Evolutionary conservation across 2,329 filamentous ascomycete genomes (phyloP), one percentile per base, ranked within the genome.

Genomic region (Fusarium duplospermum): DNA sequence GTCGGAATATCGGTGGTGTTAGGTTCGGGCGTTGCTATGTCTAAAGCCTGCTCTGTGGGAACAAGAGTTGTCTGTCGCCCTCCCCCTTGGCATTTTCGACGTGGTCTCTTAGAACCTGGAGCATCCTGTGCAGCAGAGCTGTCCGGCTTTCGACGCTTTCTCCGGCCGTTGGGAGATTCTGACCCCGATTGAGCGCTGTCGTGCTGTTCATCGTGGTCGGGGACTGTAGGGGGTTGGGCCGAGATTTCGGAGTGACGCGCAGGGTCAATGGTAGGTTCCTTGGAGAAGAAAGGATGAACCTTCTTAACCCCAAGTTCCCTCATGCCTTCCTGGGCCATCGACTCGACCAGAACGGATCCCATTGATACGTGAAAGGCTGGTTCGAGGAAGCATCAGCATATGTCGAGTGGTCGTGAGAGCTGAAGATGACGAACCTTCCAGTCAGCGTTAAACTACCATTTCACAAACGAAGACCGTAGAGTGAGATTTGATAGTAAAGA

Each of bases 211-310:
- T 65, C 68, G 24, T 60, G 47, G 33, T 69, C 60, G 4, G 33
- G 36, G 11, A 35, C 24, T 24, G 47, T 29, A 9, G 57, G 18
- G 33, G 70, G 9, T 27, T 61, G 56, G 14, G 52, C 18, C 27
- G 66, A 57, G 22, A 52, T 31, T n/a, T 58, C 62, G 10, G 71
- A 52, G n/a, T 61, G 33, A n/a, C 54, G 22, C 35, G 66, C 31
- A 36, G 59, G 36, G 13, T 74, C 68, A 31, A 67, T 62, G 22
- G 66, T 27, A 54, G 79, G 67, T 8, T 56, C 66, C 65, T 81
- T 82, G 42, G 81, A 77, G 76, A 90, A 90, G 81, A 90, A 89
- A 20, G 89, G 89, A 73, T 90, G 89, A 40, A 90, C 77, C 72
- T 87, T 89, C 76, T 85, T 86, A 27, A 78, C 75, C 42, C 77